Conservation (phyloP, 1,284 basidiomycete genomes). For the Ganoderma meredithae region DNA sequence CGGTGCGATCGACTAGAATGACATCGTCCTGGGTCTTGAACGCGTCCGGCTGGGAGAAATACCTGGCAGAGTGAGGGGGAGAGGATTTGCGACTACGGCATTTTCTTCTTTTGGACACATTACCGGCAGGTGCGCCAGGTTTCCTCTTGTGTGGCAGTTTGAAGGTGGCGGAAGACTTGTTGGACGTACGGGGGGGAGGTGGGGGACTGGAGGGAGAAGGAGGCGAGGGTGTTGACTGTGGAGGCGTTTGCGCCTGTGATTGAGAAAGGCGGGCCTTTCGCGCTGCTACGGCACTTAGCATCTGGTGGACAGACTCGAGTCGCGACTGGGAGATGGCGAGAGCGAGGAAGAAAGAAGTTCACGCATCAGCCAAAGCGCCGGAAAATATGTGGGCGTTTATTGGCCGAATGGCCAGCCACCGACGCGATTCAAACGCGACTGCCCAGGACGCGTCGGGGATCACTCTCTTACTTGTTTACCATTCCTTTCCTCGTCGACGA, state of each 20-base stretch:
- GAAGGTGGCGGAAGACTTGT: constrained; percentile 13
- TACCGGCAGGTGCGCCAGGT: constrained; percentile 31
- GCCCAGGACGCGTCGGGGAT: background rate
- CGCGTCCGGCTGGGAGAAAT: constrained; percentile 45
- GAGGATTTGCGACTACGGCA: constrained; percentile 35
- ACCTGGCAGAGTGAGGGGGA: constrained; percentile 38
- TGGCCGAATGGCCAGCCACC: background rate
- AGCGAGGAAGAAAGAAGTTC: too few species aligned
- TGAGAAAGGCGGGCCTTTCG: constrained; percentile 56
- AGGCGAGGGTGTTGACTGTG: constrained; percentile 19
- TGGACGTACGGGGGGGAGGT: constrained; percentile 22
- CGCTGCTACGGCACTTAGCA: constrained; percentile 70
- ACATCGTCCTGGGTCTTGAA: constrained; percentile 48
- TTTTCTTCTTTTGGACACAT: constrained; percentile 42
- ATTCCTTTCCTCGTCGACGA: background rate
- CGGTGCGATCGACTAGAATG: constrained; percentile 46
- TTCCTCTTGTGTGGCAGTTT: constrained; percentile 45
- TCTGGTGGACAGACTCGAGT: constrained; percentile 30
- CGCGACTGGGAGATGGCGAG: background rate
- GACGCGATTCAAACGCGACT: constrained; percentile 1
- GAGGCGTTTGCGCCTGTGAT: constrained; percentile 20
- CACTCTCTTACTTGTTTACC: background rate
- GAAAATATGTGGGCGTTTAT: background rate
- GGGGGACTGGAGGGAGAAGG: constrained; percentile 25
- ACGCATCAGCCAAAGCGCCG: too few species aligned